Evolutionary conservation across 208 protist species (phyloP).

Genomic region (Acanthamoeba healyi): DNA sequence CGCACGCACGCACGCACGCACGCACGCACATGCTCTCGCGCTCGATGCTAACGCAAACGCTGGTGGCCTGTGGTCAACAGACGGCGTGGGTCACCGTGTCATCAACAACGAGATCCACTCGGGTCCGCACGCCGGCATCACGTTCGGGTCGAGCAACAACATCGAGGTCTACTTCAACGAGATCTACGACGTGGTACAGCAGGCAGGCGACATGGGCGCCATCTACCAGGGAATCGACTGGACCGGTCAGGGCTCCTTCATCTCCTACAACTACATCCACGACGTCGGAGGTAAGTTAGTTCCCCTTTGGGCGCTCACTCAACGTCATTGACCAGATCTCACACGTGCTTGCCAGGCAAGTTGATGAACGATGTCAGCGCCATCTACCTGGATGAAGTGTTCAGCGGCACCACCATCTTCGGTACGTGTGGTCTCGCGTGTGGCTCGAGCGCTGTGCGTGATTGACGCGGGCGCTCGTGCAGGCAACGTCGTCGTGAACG

Average conservation of each 20-base stretch:
- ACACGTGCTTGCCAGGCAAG: not conserved
- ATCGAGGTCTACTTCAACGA: slow-evolving; percentile 66
- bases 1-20: too few species aligned
- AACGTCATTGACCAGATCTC: too few species aligned
- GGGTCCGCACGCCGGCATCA: not conserved
- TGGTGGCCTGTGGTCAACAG: too few species aligned
- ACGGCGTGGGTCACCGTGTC: not conserved
- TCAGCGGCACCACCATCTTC: slow-evolving; percentile 23
- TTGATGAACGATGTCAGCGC: not conserved
- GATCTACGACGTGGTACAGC: slow-evolving; percentile 16
- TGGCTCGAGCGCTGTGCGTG: not conserved
- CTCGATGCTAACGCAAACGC: too few species aligned
- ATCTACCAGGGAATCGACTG: slow-evolving; percentile 52
- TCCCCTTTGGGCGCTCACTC: too few species aligned
- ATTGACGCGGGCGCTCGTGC: not conserved
- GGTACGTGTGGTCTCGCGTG: too few species aligned
- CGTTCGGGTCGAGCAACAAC: not conserved
- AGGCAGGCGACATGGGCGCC: slow-evolving; percentile 28
- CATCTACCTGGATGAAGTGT: slow-evolving; percentile 43
- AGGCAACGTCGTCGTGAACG: slow-evolving; percentile 44
- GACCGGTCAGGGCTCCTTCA: slow-evolving; percentile 24
- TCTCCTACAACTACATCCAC: slow-evolving; percentile 35
- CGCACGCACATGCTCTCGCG: too few species aligned
- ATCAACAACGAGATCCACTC: slow-evolving; percentile 54
- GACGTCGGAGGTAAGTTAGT: too few species aligned